These are phyloP conservation scores for Diaporthe longicolla DNA, from an alignment of 2,329 filamentous ascomycete genomes.

Conservation along the genomic window DNA sequence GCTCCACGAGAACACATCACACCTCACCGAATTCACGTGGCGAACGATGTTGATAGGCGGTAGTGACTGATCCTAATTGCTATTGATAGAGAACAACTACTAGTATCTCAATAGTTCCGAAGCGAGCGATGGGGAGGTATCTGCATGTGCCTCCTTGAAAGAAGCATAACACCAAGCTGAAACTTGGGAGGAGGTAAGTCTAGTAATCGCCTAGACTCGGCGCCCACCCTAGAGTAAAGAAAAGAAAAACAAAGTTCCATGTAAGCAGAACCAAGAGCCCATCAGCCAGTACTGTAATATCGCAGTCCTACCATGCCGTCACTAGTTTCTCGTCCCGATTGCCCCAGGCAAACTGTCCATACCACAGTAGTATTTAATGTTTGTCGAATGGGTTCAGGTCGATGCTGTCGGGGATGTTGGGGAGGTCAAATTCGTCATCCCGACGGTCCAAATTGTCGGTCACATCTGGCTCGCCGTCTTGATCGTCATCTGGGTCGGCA, in stretches of 20 bases:
- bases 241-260: neutral
- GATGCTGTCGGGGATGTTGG: neutral
- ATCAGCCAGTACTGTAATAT: neutral
- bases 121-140: neutral
- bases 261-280: neutral
- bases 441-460: neutral
- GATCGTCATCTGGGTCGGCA: neutral
- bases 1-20: no score
- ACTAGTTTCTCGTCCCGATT: no score
- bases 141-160: neutral
- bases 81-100: neutral
- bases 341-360: neutral
- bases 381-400: conserved; percentile 12
- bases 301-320: no score
- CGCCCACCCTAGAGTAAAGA: neutral
- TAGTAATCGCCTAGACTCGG: neutral
- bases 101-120: neutral
- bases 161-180: neutral
- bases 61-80: conserved; percentile 1
- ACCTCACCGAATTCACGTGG: neutral
- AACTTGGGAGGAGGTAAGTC: neutral
- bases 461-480: conserved; percentile 8
- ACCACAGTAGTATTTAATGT: neutral
- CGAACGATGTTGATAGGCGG: neutral
- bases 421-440: neutral